Evolutionary conservation across 2,329 filamentous ascomycete genomes (phyloP).

Genomic region (Diaporthe amygdali): DNA sequence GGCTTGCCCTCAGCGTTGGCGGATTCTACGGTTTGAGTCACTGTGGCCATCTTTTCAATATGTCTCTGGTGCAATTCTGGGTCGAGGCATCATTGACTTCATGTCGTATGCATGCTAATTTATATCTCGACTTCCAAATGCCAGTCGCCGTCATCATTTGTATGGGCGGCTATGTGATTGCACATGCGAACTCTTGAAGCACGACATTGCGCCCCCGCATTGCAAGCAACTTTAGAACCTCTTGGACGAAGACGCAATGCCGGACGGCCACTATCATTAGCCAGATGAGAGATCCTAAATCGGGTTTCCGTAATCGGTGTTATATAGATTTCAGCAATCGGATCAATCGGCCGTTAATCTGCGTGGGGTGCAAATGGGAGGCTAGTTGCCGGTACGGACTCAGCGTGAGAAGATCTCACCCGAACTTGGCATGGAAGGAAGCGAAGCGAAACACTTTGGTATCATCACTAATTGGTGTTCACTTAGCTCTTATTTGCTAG

Average conservation of each 20-base stretch:
- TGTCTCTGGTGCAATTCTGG: neutral
- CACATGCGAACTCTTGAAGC: neutral
- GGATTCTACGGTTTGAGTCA: neutral
- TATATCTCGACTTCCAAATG: neutral
- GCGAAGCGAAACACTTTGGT: no score
- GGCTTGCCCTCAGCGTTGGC: neutral
- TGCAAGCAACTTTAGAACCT: conserved; percentile 2
- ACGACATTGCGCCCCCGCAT: conserved; percentile 12
- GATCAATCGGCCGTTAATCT: neutral
- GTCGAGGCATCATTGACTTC: neutral
- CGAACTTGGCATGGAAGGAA: no score
- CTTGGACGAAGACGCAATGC: conserved; percentile 1
- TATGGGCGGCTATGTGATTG: neutral
- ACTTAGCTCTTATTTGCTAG: no score
- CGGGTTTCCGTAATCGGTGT: neutral
- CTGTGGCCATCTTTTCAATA: neutral
- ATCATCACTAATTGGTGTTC: no score
- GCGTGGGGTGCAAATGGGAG: neutral
- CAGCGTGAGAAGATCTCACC: neutral
- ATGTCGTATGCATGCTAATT: neutral
- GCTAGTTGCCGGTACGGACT: neutral
- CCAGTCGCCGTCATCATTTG: neutral
- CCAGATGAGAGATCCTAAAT: neutral
- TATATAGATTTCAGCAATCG: neutral
- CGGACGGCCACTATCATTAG: neutral